A percentile compares a stretch with the other conserved stretches of the same genome.
phyloP scores from a whole-genome alignment of 2,329 filamentous ascomycete genomes.

The Penicillium freii region DNA sequence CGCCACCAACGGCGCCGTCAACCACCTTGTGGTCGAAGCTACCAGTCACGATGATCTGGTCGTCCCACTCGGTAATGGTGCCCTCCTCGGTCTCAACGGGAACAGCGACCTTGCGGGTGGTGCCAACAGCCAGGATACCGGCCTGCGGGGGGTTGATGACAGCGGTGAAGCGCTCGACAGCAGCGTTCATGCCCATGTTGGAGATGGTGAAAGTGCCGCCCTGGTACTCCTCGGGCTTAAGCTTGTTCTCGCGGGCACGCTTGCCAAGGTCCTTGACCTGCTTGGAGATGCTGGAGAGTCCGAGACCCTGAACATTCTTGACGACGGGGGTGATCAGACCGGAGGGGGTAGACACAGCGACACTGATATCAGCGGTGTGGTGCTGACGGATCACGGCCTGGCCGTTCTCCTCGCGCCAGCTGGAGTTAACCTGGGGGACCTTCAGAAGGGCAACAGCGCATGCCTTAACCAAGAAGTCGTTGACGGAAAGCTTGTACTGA shows the following conservation, averaged over 20 bases:
- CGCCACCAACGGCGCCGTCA: conserved; percentile 90
- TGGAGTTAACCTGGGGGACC: conserved; percentile 93
- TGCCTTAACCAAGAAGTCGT: conserved; percentile 99
- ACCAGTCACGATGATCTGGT: conserved; percentile 91
- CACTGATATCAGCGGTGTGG: conserved; percentile 89
- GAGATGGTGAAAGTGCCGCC: conserved; percentile 98
- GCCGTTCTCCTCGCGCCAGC: conserved; percentile 79
- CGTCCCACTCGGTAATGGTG: conserved; percentile 81
- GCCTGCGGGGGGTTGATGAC: conserved; percentile 99
- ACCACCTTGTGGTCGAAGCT: conserved; percentile 99
- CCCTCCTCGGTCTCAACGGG: conserved; percentile 83
- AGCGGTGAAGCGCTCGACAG: conserved; percentile 94
- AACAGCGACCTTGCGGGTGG: conserved; percentile 90
- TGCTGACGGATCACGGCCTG: conserved; percentile 81
- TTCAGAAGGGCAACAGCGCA: conserved; percentile 84
- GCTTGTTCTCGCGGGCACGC: conserved; percentile 92
- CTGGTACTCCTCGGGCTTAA: conserved; percentile 99
- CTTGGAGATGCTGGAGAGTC: conserved; percentile 81
- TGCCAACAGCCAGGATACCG: conserved; percentile 90
- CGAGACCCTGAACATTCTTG: conserved; percentile 79
- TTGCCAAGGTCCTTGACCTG: conserved; percentile 96
- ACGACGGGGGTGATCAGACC: conserved; percentile 98
- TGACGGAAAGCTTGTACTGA: conserved; percentile 99
- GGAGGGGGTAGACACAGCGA: conserved; percentile 87
- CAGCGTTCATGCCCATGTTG: conserved; percentile 99